Evolutionary conservation across 805 yeast genomes (phyloP).

Genomic region (Teunomyces cretensis): DNA sequence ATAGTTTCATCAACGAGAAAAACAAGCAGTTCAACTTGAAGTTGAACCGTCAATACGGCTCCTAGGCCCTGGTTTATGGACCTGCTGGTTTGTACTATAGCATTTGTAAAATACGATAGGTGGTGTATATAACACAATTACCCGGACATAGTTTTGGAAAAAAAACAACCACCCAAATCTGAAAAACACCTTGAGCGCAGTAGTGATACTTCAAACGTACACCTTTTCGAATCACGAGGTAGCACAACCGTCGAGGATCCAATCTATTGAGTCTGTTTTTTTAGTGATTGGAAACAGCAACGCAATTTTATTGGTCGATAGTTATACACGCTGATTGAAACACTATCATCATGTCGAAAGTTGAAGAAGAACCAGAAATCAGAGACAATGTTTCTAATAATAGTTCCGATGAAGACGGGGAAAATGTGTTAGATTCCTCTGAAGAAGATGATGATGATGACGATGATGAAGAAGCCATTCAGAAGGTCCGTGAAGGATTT

Average conservation of each 20-base stretch:
- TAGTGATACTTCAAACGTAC: not conserved
- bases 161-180: not conserved
- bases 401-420: conserved; percentile 35
- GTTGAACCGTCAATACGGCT: conserved; percentile 51
- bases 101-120: not conserved
- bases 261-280: not conserved
- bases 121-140: not conserved
- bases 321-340: conserved; percentile 1
- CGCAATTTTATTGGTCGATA: conserved; percentile 5
- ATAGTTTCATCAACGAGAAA: conserved; percentile 62
- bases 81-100: not conserved
- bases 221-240: conserved; percentile 4
- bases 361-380: conserved; percentile 39
- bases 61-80: not conserved
- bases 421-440: conserved; percentile 56
- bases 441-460: conserved; percentile 93
- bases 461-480: conserved; percentile 81
- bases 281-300: conserved; percentile 3
- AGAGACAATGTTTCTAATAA: conserved; percentile 30
- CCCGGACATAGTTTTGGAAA: conserved; percentile 5
- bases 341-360: conserved; percentile 26
- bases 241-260: not conserved
- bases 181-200: not conserved
- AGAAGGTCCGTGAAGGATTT: conserved; percentile 83
- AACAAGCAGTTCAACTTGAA: conserved; percentile 74